phyloP scores from a whole-genome alignment of 768 basidiomycete species.

The Mycena pura region DNA sequence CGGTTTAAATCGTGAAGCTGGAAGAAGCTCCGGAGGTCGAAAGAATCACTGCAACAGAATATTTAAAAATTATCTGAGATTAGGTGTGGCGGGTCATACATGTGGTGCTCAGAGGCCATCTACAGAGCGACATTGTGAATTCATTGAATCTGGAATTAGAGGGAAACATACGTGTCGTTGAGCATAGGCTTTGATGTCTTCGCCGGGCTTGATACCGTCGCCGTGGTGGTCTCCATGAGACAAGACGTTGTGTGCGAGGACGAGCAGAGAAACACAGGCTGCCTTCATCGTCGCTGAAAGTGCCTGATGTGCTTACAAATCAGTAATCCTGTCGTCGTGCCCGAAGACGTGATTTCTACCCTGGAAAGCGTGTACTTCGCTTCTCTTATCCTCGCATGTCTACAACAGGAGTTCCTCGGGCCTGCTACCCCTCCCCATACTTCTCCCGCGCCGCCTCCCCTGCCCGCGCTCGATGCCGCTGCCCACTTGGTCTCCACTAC shows the following conservation, averaged over 20 bases:
- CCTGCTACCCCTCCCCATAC: too few relatives aligned
- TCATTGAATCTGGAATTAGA: constrained; percentile 5
- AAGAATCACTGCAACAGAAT: constrained; percentile 67
- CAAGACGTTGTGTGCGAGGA: constrained; percentile 37
- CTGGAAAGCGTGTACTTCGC: too few relatives aligned
- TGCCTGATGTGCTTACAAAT: background rate
- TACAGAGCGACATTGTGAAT: constrained; percentile 39
- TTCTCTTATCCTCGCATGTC: too few relatives aligned
- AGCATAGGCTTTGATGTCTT: constrained; percentile 84
- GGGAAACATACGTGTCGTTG: constrained; percentile 82
- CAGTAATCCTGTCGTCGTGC: background rate
- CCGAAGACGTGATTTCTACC: too few relatives aligned
- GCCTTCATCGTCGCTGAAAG: constrained; percentile 51
- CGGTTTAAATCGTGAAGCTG: constrained; percentile 92
- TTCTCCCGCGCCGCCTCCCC: too few relatives aligned
- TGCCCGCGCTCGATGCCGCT: too few relatives aligned
- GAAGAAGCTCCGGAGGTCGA: constrained; percentile 90
- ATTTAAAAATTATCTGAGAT: constrained; percentile 3
- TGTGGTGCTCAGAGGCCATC: constrained; percentile 93
- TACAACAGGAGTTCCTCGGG: too few relatives aligned
- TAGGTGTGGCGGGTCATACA: constrained; percentile 50
- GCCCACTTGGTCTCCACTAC: too few relatives aligned
- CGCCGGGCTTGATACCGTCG: constrained; percentile 56
- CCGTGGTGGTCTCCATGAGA: constrained; percentile 77
- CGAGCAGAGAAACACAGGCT: constrained; percentile 49